These are phyloP conservation scores for Musa acuminata DNA, from an alignment of 176 grass and related monocot genomes.

Conservation along the genomic window DNA sequence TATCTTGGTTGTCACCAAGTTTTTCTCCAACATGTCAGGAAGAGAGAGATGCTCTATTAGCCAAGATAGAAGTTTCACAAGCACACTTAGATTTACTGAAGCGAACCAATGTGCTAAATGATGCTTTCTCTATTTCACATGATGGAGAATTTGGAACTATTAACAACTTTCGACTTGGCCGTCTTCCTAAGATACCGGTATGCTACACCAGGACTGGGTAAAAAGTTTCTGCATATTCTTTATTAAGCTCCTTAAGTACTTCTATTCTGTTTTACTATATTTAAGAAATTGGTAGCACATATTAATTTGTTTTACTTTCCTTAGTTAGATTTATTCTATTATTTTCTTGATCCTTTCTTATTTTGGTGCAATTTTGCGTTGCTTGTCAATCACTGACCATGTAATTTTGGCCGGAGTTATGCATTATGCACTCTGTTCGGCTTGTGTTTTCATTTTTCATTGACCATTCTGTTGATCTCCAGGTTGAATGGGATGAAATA, in stretches of 20 bases:
- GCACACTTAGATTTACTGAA: constrained; percentile 84
- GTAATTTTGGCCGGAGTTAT: no score
- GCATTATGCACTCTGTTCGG: no score
- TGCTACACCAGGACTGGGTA: not conserved
- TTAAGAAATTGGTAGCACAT: not conserved
- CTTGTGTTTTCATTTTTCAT: not conserved
- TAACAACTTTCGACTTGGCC: constrained; percentile 86
- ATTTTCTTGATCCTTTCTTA: not conserved
- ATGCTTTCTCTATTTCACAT: constrained; percentile 88
- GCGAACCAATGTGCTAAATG: constrained; percentile 79
- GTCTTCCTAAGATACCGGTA: constrained; percentile 71
- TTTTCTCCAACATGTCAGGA: constrained; percentile 38
- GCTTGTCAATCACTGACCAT: no score
- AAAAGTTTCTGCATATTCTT: not conserved
- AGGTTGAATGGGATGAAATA: constrained; percentile 99
- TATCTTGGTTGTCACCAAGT: not conserved
- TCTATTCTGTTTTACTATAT: no score
- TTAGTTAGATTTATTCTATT: not conserved
- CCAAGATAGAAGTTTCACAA: constrained; percentile 92
- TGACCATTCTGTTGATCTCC: not conserved
- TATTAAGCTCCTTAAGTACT: not conserved
- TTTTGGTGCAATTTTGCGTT: not conserved
- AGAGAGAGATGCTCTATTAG: constrained; percentile 91
- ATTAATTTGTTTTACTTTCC: not conserved
- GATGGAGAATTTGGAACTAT: constrained; percentile 91